Conservation (phyloP, 106 monocot species). For the Platanthera guangdongensis region DNA sequence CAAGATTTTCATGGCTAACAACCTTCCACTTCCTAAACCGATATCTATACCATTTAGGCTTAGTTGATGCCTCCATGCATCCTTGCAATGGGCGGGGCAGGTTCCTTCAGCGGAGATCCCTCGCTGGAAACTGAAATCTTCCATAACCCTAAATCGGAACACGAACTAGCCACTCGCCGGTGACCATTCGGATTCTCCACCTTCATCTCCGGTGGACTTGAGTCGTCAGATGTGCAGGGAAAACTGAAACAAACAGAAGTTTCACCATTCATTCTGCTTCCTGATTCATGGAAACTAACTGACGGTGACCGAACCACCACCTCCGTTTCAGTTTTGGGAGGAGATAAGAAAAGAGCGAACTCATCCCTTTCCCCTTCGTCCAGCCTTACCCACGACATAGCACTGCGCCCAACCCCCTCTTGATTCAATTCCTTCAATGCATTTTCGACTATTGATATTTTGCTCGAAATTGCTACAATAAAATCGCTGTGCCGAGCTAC, state of each 20-base stretch:
- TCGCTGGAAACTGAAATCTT: slow-evolving; percentile 22
- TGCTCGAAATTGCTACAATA: slow-evolving; percentile 32
- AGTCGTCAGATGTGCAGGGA: not conserved
- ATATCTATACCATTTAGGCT: slow-evolving; percentile 35
- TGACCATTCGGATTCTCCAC: slow-evolving; percentile 23
- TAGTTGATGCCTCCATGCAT: slow-evolving; percentile 31
- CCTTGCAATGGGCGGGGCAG: slow-evolving; percentile 20
- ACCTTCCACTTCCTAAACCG: slow-evolving; percentile 50
- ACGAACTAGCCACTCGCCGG: slow-evolving; percentile 43
- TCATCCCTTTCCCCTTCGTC: slow-evolving; percentile 37
- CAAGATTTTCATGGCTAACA: slow-evolving; percentile 20
- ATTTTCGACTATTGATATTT: slow-evolving; percentile 32
- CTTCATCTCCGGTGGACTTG: not conserved
- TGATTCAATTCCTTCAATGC: slow-evolving; percentile 26
- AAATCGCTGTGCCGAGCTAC: slow-evolving; percentile 44
- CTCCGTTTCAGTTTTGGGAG: not conserved
- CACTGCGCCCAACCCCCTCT: slow-evolving; percentile 9
- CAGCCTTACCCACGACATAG: slow-evolving; percentile 19
- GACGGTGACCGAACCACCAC: not conserved
- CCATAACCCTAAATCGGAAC: slow-evolving; percentile 37
- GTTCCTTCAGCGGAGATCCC: slow-evolving; percentile 7
- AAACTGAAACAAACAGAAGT: not conserved
- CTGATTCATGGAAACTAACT: not conserved
- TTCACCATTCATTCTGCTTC: not conserved
- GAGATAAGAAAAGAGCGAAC: slow-evolving; percentile 33